These are phyloP conservation scores for Entomortierella chlamydospora DNA, from an alignment of 192 early-diverging fungal genomes.

Conservation along the genomic window DNA sequence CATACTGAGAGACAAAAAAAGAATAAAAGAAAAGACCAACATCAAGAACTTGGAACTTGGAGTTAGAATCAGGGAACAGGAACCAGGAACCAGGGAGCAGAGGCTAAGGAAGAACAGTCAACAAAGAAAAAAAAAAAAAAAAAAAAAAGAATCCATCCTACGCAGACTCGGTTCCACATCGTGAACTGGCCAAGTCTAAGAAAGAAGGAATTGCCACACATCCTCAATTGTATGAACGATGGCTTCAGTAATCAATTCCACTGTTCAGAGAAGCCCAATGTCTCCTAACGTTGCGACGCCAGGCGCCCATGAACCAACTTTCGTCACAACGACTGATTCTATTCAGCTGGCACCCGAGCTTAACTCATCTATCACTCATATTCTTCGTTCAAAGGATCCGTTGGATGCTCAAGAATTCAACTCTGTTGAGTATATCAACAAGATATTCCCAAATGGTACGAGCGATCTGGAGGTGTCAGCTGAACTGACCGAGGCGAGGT, in stretches of 20 bases:
- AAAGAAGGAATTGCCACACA: background rate
- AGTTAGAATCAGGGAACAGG: too few relatives aligned
- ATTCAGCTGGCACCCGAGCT: constrained; percentile 66
- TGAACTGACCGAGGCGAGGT: background rate
- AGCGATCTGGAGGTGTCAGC: background rate
- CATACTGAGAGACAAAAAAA: too few relatives aligned
- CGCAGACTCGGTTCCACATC: too few relatives aligned
- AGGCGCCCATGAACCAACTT: constrained; percentile 6
- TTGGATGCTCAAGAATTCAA: constrained; percentile 79
- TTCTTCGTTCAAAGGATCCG: constrained; percentile 69
- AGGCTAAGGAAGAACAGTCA: too few relatives aligned
- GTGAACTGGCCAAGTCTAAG: too few relatives aligned
- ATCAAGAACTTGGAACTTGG: too few relatives aligned
- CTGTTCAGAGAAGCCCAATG: constrained; percentile 11
- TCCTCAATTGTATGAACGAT: background rate
- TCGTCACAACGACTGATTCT: constrained; percentile 35
- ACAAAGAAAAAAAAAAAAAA: too few relatives aligned
- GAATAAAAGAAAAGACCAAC: too few relatives aligned
- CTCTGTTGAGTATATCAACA: constrained; percentile 82
- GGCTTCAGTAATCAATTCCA: background rate
- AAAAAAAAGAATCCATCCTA: too few relatives aligned
- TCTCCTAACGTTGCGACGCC: background rate
- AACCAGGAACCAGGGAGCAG: too few relatives aligned
- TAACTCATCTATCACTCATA: constrained; percentile 65
- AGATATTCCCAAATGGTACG: constrained; percentile 80